Conservation (phyloP, 345 rosid genomes). For the Rhizophora apiculata region DNA sequence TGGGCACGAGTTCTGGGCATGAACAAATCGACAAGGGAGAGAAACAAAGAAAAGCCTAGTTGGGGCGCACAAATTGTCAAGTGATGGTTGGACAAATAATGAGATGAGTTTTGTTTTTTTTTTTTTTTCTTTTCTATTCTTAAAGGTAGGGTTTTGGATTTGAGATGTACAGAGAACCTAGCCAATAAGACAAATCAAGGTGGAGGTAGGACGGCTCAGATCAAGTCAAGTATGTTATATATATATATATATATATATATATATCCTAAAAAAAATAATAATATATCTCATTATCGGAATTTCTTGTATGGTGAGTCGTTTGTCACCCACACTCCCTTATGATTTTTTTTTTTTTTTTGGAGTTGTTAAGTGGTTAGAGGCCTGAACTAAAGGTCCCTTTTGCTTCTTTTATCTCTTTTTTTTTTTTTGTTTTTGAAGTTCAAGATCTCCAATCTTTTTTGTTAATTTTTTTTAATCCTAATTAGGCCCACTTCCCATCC, state of each 20-base stretch:
- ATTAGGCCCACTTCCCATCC: slow-evolving; percentile 13
- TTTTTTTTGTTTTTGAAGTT: too few species aligned
- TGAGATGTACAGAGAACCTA: slow-evolving; percentile 19
- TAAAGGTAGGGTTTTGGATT: background rate
- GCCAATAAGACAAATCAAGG: slow-evolving; percentile 40
- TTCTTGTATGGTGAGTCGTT: slow-evolving; percentile 23
- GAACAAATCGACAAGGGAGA: slow-evolving; percentile 3
- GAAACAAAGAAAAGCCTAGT: slow-evolving; percentile 13
- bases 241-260: background rate
- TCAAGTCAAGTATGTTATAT: slow-evolving; percentile 10
- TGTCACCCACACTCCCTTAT: background rate
- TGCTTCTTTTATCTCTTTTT: too few species aligned
- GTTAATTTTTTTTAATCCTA: too few species aligned
- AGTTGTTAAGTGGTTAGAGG: too few species aligned
- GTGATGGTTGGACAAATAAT: slow-evolving; percentile 15
- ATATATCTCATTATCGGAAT: slow-evolving; percentile 10
- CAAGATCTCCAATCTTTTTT: too few species aligned
- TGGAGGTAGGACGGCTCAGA: slow-evolving; percentile 24
- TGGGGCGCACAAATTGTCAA: slow-evolving; percentile 24
- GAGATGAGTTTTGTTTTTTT: background rate
- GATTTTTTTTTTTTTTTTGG: too few species aligned
- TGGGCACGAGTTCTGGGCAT: background rate
- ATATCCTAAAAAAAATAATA: background rate
- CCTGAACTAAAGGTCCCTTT: too few species aligned
- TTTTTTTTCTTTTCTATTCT: background rate